Percentiles rank a stretch among this genome's conserved stretches.
These are phyloP conservation scores for Allantophomopsis cytisporea DNA, from an alignment of 2,329 filamentous ascomycete species.

Conservation along the genomic window DNA sequence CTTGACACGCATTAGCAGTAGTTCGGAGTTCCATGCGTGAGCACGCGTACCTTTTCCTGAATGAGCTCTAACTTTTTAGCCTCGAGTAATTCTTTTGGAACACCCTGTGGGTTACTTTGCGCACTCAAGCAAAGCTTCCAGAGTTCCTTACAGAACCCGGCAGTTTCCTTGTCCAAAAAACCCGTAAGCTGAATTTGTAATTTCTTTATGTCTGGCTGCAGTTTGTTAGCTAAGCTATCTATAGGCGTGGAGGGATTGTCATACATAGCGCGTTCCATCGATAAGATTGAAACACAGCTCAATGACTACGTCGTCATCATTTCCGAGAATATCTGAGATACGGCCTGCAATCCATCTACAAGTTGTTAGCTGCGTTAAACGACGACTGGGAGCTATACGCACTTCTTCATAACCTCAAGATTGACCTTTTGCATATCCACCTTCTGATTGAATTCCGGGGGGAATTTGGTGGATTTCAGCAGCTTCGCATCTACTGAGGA, in stretches of 20 bases:
- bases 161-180: conserved; percentile 86
- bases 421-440: conserved; percentile 98
- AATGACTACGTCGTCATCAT: conserved; percentile 90
- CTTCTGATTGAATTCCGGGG: conserved; percentile 84
- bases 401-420: conserved; percentile 96
- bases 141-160: conserved; percentile 80
- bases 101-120: conserved; percentile 75
- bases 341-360: conserved; percentile 82
- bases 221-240: not conserved
- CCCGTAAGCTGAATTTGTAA: conserved; percentile 90
- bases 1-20: conserved; percentile 25
- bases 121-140: conserved; percentile 89
- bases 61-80: conserved; percentile 93
- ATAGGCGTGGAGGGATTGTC: conserved; percentile 20
- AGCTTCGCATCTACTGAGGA: conserved; percentile 81
- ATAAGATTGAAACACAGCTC: conserved; percentile 62
- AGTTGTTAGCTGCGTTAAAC: conserved; percentile 6
- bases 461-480: conserved; percentile 84
- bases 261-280: conserved; percentile 64
- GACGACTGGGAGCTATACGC: conserved; percentile 20
- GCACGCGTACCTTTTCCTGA: conserved; percentile 66
- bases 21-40: not conserved
- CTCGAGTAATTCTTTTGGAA: conserved; percentile 87
- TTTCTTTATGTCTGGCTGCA: conserved; percentile 85
- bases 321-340: conserved; percentile 78